These are phyloP conservation scores for Phascolomyces articulosus DNA, from an alignment of 371 early-diverging fungal species.

Conservation along the genomic window DNA sequence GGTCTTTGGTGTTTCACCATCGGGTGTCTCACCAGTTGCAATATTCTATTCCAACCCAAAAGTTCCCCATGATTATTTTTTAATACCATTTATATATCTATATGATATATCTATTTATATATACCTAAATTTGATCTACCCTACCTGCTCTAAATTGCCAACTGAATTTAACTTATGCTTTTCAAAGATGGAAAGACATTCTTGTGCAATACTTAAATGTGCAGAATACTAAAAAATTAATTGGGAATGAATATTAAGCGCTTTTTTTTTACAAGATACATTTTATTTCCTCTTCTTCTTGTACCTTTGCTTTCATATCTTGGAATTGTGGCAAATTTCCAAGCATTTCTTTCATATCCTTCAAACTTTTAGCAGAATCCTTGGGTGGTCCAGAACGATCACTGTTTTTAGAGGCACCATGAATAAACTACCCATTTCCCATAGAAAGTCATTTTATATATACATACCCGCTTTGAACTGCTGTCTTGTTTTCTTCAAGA, in stretches of 20 bases:
- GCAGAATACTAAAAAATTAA: slow-evolving; percentile 76
- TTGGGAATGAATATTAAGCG: too few species aligned
- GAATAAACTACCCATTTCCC: too few species aligned
- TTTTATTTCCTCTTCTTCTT: too few species aligned
- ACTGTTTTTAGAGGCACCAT: slow-evolving; percentile 7
- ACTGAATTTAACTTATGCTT: slow-evolving; percentile 72
- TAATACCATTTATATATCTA: too few species aligned
- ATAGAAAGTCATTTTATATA: too few species aligned
- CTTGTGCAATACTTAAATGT: slow-evolving; percentile 92
- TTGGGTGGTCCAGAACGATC: slow-evolving; percentile 34
- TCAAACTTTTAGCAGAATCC: slow-evolving; percentile 70
- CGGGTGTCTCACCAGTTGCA: slow-evolving; percentile 87
- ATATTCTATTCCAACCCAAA: slow-evolving; percentile 63
- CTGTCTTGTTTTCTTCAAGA: slow-evolving; percentile 59
- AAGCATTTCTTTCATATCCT: slow-evolving; percentile 90
- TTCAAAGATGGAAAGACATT: slow-evolving; percentile 86
- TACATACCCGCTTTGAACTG: slow-evolving; percentile 51
- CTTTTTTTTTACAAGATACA: too few species aligned
- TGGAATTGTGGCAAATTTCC: slow-evolving; percentile 92
- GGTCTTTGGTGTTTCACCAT: slow-evolving; percentile 79
- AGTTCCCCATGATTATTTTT: too few species aligned
- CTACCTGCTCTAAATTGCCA: slow-evolving; percentile 82
- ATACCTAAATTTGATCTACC: too few species aligned
- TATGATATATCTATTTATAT: too few species aligned
- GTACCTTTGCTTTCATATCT: slow-evolving; percentile 86